Conservation (phyloP, 2,329 filamentous ascomycete genomes). For the Fusarium transvaalense region DNA sequence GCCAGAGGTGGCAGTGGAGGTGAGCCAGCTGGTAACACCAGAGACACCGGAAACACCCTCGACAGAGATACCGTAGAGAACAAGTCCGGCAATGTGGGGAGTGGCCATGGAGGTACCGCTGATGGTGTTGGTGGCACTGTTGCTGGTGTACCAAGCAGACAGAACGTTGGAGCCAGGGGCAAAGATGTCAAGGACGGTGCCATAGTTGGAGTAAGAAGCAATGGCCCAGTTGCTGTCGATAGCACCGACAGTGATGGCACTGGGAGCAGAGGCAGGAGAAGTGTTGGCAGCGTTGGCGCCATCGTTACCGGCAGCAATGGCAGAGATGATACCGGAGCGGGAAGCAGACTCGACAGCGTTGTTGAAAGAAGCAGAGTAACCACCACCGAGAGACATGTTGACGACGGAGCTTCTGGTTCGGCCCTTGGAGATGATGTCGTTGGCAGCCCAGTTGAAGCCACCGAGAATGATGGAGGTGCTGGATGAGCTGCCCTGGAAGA, state of each 20-base stretch:
- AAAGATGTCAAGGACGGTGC: conserved; percentile 62
- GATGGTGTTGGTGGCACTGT: conserved; percentile 60
- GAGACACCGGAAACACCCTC: conserved; percentile 52
- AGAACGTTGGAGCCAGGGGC: conserved; percentile 62
- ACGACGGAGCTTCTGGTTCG: conserved; percentile 60
- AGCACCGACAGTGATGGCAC: conserved; percentile 53
- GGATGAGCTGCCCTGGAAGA: conserved; percentile 52
- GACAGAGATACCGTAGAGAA: conserved; percentile 60
- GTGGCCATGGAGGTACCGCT: conserved; percentile 75
- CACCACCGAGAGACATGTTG: conserved; percentile 68
- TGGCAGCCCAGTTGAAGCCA: conserved; percentile 58
- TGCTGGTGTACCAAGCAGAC: conserved; percentile 62
- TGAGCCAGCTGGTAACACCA: conserved; percentile 59
- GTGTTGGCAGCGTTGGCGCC: conserved; percentile 45
- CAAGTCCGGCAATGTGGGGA: conserved; percentile 72
- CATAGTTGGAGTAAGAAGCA: conserved; percentile 65
- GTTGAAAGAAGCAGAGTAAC: conserved; percentile 61
- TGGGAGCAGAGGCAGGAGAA: conserved; percentile 52
- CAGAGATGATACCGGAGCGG: conserved; percentile 61
- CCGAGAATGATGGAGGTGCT: conserved; percentile 51
- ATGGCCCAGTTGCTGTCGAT: conserved; percentile 55
- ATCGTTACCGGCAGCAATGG: conserved; percentile 68
- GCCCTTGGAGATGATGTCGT: conserved; percentile 58
- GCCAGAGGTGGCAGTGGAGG: conserved; percentile 56
- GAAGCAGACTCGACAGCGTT: conserved; percentile 61